Percentiles rank a stretch among this genome's conserved stretches.
Conservation (phyloP, 1,139 yeast species). For the Sugiyamaella pinicola region DNA sequence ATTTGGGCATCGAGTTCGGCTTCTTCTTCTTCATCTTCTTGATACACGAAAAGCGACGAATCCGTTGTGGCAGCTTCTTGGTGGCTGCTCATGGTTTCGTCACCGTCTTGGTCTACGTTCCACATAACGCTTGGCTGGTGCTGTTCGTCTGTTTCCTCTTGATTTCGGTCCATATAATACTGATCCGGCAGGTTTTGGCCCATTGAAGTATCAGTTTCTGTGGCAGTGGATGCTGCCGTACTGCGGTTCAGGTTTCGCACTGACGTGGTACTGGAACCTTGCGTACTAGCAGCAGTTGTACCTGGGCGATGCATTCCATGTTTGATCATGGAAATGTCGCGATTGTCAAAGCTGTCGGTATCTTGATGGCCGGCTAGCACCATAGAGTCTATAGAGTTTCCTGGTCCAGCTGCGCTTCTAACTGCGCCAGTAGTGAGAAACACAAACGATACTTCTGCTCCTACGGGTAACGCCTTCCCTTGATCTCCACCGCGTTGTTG, state of each 20-base stretch:
- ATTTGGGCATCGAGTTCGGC: conserved; percentile 12
- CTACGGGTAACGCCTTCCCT: conserved; percentile 21
- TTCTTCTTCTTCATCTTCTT: conserved; percentile 18
- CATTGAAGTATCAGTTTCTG: conserved; percentile 4
- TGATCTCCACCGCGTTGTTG: conserved; percentile 4
- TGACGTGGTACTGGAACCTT: too few species aligned
- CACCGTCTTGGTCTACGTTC: conserved; percentile 13
- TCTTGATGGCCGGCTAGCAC: neutral
- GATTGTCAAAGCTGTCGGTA: neutral
- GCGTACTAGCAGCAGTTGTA: neutral
- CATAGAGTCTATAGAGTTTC: neutral
- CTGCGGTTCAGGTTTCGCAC: neutral
- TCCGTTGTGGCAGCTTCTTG: neutral
- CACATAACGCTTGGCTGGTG: conserved; percentile 19
- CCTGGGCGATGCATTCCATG: conserved; percentile 3
- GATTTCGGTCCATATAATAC: neutral
- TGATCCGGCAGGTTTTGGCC: too few species aligned
- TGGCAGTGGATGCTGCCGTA: neutral
- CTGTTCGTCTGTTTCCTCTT: neutral
- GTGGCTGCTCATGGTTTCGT: conserved; percentile 5
- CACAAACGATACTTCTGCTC: conserved; percentile 26
- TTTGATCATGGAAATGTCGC: conserved; percentile 4
- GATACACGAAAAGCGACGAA: conserved; percentile 16
- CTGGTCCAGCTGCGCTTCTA: neutral
- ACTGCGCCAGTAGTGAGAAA: conserved; percentile 28